Percentiles rank a stretch among this genome's conserved stretches.
phyloP scores from a whole-genome alignment of 2,329 filamentous ascomycete genomes.

The Microthyrium microscopicum region DNA sequence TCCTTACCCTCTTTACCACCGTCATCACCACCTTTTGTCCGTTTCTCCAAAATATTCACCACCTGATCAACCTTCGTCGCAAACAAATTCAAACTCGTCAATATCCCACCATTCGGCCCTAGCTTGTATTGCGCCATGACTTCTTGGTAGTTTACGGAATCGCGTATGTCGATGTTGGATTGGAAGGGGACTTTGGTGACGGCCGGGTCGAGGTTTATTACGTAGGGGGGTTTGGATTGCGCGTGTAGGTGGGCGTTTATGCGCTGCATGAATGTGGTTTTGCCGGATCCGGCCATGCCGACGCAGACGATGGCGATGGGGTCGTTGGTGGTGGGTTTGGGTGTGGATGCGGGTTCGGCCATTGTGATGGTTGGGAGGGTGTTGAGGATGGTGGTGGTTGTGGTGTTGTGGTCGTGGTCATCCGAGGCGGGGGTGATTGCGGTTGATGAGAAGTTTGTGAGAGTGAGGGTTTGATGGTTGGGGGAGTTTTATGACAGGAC shows the following conservation, averaged over 20 bases:
- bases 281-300: slow-evolving; percentile 95
- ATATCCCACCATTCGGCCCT: slow-evolving; percentile 88
- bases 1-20: not conserved
- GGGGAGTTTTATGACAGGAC: too few species aligned
- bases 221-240: slow-evolving; percentile 69
- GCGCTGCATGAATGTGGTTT: slow-evolving; percentile 99
- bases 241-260: slow-evolving; percentile 86
- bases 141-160: slow-evolving; percentile 98
- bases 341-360: not conserved
- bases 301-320: slow-evolving; percentile 81
- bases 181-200: slow-evolving; percentile 89
- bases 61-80: slow-evolving; percentile 97
- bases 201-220: slow-evolving; percentile 92
- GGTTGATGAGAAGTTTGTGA: too few species aligned
- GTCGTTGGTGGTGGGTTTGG: too few species aligned
- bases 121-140: slow-evolving; percentile 99
- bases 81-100: slow-evolving; percentile 91
- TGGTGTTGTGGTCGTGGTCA: too few species aligned
- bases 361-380: not conserved
- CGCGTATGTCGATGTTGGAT: slow-evolving; percentile 95
- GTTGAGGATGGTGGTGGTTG: too few species aligned
- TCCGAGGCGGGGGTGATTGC: too few species aligned
- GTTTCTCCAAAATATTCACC: slow-evolving; percentile 74
- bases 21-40: slow-evolving; percentile 37
- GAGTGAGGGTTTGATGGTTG: too few species aligned